Evolutionary conservation across 441 rosid genomes (phyloP), one percentile per base, ranked within the genome.

Genomic region (Daphne laureola): DNA sequence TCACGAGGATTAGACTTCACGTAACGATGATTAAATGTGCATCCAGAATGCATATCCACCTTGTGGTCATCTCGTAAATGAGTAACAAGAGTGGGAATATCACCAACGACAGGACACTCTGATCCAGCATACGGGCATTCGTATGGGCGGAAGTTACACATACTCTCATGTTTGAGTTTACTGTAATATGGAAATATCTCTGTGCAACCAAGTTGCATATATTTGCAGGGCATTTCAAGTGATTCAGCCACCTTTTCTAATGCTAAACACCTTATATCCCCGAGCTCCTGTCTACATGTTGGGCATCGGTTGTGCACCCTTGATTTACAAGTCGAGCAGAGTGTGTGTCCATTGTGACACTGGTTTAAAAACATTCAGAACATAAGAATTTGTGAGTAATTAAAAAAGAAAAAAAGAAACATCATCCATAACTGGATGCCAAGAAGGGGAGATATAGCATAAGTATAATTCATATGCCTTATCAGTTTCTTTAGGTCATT

Each of bases 261-360:
- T 31, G 98, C 97, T 54, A 93, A 73, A 72, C 97, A 89, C 64
- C 98, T 81, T 44, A 93, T 85, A 64, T 93, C 98, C 14, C 97
- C 98, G 14, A 93, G 97, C 81, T 93, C 98, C 68, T 89, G 97
- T 73, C 97, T 73, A 65, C 98, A 87, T 53, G 98, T 93, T 18
- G 98, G 98, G 49, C 98, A 93, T 14, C 96, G 79, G 52, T 93
- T 93, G 40, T 87, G 96, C 35, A 93, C 98, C 73, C 87, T 78
- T 54, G 71, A 73, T 78, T 93, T 93, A 73, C 97, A 89, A 43
- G 87, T 85, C 46, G 96, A 93, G 73, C 98, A 93, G n/a, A 93
- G 87, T 8, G 98, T 93, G 65, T 89, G 98, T 14, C 97, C 98
- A 59, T 89, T 89, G 74, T 83, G 98, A 75, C 97, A 89, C 98